Percentiles rank a stretch among this genome's conserved stretches.
Conservation (phyloP, 108 stramenopile species). For the Asterionellopsis glacialis region DNA sequence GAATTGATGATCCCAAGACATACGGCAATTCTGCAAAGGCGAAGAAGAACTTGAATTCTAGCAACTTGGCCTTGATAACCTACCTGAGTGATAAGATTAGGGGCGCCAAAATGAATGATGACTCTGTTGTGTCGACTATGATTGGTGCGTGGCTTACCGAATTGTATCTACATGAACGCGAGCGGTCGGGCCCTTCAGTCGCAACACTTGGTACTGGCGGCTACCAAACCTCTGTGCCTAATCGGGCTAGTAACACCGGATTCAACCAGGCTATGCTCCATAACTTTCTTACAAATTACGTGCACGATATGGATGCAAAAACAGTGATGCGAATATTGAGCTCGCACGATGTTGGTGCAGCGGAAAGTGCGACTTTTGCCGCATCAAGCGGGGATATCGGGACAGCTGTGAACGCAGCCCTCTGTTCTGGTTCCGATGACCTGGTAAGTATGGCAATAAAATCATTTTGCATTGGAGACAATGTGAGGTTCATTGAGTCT, state of each 20-base stretch:
- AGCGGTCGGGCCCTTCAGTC: not conserved
- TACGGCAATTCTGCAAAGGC: constrained; percentile 57
- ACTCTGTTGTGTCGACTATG: constrained; percentile 74
- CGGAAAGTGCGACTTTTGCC: constrained; percentile 69
- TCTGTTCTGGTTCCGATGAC: constrained; percentile 46
- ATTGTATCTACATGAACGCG: constrained; percentile 65
- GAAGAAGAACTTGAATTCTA: constrained; percentile 45
- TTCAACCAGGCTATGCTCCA: constrained; percentile 31
- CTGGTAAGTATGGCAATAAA: constrained; percentile 24
- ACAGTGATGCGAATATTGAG: constrained; percentile 69
- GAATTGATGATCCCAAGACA: constrained; percentile 47
- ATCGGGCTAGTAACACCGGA: constrained; percentile 17
- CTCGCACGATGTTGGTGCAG: constrained; percentile 75
- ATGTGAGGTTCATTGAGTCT: not conserved
- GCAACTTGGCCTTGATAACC: constrained; percentile 71
- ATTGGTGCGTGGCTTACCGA: constrained; percentile 85
- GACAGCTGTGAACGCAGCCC: constrained; percentile 65
- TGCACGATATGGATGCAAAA: constrained; percentile 73
- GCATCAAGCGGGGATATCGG: constrained; percentile 71
- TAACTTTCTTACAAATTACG: constrained; percentile 67
- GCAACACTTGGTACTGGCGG: not conserved
- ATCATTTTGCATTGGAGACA: not conserved
- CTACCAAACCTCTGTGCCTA: constrained; percentile 13
- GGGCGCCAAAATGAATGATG: constrained; percentile 57
- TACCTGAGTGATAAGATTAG: constrained; percentile 80